phyloP scores from a whole-genome alignment of 371 early-diverging fungal species.

The Actinomortierella ambigua region DNA sequence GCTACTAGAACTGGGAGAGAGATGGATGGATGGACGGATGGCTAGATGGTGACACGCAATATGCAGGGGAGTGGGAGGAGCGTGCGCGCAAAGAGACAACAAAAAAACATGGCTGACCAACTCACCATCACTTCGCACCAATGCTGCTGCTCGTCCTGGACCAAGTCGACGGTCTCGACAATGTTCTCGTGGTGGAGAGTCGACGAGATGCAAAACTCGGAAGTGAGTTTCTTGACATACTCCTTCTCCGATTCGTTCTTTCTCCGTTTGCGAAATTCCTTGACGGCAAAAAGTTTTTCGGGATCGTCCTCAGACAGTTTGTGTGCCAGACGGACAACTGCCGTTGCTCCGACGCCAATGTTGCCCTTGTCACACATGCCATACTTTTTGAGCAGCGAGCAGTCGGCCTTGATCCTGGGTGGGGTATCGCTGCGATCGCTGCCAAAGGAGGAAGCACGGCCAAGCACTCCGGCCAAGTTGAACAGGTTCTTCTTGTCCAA shows the following conservation, averaged over 20 bases:
- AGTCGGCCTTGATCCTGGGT: conserved; percentile 22
- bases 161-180: conserved; percentile 90
- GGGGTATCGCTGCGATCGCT: conserved; percentile 16
- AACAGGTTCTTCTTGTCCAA: conserved; percentile 41
- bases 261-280: conserved; percentile 88
- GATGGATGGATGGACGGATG: too few relatives aligned
- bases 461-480: conserved; percentile 34
- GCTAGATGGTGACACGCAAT: too few relatives aligned
- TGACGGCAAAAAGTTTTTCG: conserved; percentile 87
- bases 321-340: conserved; percentile 87
- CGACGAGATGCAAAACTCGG: conserved; percentile 92
- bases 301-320: conserved; percentile 48
- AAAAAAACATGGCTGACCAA: conserved; percentile 11
- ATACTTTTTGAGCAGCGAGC: conserved; percentile 66
- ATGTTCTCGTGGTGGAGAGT: conserved; percentile 87
- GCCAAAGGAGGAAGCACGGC: conserved; percentile 24
- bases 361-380: conserved; percentile 77
- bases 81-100: conserved; percentile 16
- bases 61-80: too few relatives aligned
- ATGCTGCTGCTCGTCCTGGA: conserved; percentile 79
- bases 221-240: conserved; percentile 87
- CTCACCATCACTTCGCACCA: conserved; percentile 95
- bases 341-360: conserved; percentile 92
- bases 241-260: conserved; percentile 86
- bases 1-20: too few relatives aligned